Conservation (phyloP, 2,329 filamentous ascomycete genomes). For the Pseudogymnoascus sp. region DNA sequence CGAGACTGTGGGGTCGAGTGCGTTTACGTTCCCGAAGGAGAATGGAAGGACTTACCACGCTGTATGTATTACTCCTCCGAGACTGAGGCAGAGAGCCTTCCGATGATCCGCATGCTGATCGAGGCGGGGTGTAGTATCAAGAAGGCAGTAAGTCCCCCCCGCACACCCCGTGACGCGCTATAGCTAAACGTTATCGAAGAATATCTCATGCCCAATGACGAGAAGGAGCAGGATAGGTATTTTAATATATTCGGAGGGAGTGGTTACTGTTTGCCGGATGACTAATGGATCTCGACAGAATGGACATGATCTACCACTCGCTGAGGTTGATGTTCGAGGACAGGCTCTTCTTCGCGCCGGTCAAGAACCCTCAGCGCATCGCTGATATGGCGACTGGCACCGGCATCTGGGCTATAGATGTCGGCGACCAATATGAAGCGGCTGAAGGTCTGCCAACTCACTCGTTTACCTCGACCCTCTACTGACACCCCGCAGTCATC, state of each 20-base stretch:
- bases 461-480: background rate
- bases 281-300: background rate
- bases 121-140: background rate
- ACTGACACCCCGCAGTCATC: conserved; percentile 31
- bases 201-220: conserved; percentile 7
- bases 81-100: background rate
- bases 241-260: background rate
- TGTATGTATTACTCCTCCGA: background rate
- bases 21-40: background rate
- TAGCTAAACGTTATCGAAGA: background rate
- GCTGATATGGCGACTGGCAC: conserved; percentile 42
- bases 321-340: background rate
- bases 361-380: conserved; percentile 32
- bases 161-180: background rate
- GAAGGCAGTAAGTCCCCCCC: background rate
- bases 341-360: conserved; percentile 32
- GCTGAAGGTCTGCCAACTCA: conserved; percentile 28
- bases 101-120: background rate
- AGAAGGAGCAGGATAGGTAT: conserved; percentile 8
- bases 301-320: background rate
- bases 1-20: conserved; percentile 3
- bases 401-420: conserved; percentile 58
- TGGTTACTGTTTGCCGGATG: background rate
- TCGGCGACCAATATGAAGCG: conserved; percentile 51
- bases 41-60: conserved; percentile 7